phyloP scores from a whole-genome alignment of 352 stramenopile genomes.

The Globisporangium uncinulatum region DNA sequence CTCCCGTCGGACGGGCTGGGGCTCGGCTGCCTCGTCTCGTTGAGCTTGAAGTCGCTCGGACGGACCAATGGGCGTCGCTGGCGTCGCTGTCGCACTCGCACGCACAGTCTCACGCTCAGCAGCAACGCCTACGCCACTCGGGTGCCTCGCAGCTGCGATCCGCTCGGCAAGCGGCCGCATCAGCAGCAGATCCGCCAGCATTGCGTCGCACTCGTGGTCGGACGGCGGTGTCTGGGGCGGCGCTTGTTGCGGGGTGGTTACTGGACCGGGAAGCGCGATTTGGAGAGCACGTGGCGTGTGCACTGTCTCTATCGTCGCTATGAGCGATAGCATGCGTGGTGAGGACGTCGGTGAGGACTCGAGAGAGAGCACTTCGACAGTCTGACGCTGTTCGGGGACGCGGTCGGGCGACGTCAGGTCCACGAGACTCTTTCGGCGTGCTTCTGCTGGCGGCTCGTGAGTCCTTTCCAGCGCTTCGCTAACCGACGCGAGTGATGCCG shows the following conservation, averaged over 20 bases:
- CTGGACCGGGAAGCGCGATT: no score
- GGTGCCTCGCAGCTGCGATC: slow-evolving; percentile 4
- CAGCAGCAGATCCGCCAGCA: slow-evolving; percentile 9
- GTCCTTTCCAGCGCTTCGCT: background rate
- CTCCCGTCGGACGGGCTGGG: background rate
- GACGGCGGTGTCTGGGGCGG: slow-evolving; percentile 1
- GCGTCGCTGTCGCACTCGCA: no score
- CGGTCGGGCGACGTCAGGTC: slow-evolving; percentile 34
- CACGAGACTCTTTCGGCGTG: slow-evolving; percentile 25
- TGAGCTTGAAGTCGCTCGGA: no score
- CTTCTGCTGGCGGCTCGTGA: background rate
- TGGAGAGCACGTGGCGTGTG: no score
- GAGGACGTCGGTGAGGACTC: background rate
- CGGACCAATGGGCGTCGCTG: slow-evolving; percentile 1
- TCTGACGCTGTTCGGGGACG: background rate
- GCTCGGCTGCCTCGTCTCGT: background rate
- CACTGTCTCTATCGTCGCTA: slow-evolving; percentile 5
- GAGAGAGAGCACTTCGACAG: background rate
- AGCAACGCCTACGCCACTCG: background rate
- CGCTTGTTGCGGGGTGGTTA: background rate
- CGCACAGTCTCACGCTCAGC: background rate
- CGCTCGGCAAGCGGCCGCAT: slow-evolving; percentile 7
- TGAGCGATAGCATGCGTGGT: background rate
- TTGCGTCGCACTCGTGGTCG: slow-evolving; percentile 10
- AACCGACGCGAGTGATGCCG: background rate